Evolutionary conservation across 108 stramenopile genomes (phyloP).

Genomic region (Cyclotella choctawhatcheeana): DNA sequence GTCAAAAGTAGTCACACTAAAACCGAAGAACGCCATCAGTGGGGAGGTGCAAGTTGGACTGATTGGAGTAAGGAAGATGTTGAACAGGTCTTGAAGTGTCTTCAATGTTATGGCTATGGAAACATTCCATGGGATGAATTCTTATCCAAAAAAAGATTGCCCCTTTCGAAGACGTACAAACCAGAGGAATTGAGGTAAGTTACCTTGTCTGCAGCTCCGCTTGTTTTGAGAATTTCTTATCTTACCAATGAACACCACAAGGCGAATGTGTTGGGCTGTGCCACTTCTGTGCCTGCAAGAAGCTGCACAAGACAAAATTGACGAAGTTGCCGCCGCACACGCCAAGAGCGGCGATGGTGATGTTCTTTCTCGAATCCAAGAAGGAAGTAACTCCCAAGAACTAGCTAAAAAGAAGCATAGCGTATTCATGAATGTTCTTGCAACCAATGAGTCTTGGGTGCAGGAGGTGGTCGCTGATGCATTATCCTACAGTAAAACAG

Average conservation of each 20-base stretch:
- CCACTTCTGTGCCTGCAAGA: slow-evolving; percentile 63
- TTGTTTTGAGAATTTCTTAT: not conserved
- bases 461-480: slow-evolving; percentile 55
- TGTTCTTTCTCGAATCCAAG: slow-evolving; percentile 34
- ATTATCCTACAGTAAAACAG: slow-evolving; percentile 44
- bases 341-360: slow-evolving; percentile 42
- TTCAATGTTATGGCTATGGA: slow-evolving; percentile 68
- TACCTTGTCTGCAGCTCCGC: not conserved
- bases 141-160: slow-evolving; percentile 9
- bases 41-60: slow-evolving; percentile 54
- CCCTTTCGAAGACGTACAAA: slow-evolving; percentile 40
- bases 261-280: slow-evolving; percentile 79
- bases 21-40: slow-evolving; percentile 41
- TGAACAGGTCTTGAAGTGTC: slow-evolving; percentile 46
- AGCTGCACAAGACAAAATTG: slow-evolving; percentile 61
- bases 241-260: too few relatives aligned
- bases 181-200: slow-evolving; percentile 52
- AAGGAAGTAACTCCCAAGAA: not conserved
- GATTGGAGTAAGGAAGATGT: slow-evolving; percentile 70
- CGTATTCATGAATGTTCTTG: slow-evolving; percentile 33
- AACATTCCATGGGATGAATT: slow-evolving; percentile 62
- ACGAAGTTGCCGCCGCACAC: slow-evolving; percentile 29
- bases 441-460: slow-evolving; percentile 51
- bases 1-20: slow-evolving; percentile 23
- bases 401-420: slow-evolving; percentile 10